phyloP scores from a whole-genome alignment of 106 monocot species.

The Narthecium ossifragum region DNA sequence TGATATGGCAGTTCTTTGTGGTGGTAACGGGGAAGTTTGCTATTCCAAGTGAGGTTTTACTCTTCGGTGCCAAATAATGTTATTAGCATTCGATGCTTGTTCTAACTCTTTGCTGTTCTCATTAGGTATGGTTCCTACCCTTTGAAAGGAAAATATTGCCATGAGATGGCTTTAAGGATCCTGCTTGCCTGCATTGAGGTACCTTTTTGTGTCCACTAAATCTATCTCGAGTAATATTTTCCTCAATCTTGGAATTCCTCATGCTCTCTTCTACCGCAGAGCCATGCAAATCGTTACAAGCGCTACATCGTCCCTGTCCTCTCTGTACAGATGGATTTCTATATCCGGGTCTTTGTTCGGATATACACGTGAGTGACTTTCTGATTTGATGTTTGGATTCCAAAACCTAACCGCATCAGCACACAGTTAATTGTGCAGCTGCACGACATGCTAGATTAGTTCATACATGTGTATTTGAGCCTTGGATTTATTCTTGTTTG shows the following conservation, averaged over 20 bases:
- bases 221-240: no score
- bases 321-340: slow-evolving; percentile 97
- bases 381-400: slow-evolving; percentile 1
- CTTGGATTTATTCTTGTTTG: no score
- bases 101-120: slow-evolving; percentile 3
- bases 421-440: no score
- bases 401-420: not conserved
- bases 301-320: slow-evolving; percentile 89
- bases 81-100: not conserved
- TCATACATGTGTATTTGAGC: no score
- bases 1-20: slow-evolving; percentile 96
- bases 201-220: no score
- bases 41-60: slow-evolving; percentile 76
- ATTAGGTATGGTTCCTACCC: slow-evolving; percentile 90
- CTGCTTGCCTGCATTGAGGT: slow-evolving; percentile 98
- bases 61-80: not conserved
- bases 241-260: no score
- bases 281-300: slow-evolving; percentile 97
- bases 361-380: slow-evolving; percentile 62
- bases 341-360: slow-evolving; percentile 94
- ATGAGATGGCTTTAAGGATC: slow-evolving; percentile 94
- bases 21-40: slow-evolving; percentile 88
- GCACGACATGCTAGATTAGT: no score
- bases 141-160: slow-evolving; percentile 90
- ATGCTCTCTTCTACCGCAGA: slow-evolving; percentile 34